Evolutionary conservation across 2,329 filamentous ascomycete genomes (phyloP), one percentile per base, ranked within the genome.

Genomic region (Ophiobolus disseminans): DNA sequence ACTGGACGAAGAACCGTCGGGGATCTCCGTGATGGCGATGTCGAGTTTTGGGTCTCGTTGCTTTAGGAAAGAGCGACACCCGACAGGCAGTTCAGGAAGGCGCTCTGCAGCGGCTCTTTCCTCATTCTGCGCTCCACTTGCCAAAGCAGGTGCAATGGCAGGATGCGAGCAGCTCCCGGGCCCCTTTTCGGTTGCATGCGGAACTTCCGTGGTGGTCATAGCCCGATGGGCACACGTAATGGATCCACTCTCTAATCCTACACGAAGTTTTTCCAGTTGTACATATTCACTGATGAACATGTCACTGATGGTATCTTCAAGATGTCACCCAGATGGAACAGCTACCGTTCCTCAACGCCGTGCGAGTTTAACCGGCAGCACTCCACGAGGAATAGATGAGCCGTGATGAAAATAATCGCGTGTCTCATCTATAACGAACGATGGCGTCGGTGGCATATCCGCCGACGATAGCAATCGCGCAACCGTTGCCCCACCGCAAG

Each of bases 361-460:
- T n/a, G 13, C 25, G 32, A 45, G 16, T 45, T 45, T 45, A 45
- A 30, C 42, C 42, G 42, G 32, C 32, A 11, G 32, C 13, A 20
- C 10, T 13, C 34, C 23, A 45, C 34, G 23, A 37, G 23, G 5
- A 16, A 21, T 45, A 31, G 34, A 45, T 31, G 22, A 22, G 20
- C 19, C 11, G 16, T 20, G 25, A 31, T 38, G 30, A 42, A 9
- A 9, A n/a, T 30, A 42, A 16, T 42, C 21, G 26, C 17, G 11
- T 22, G 16, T 23, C 31, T 30, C 40, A 36, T 44, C 22, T 36
- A 44, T 36, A 28, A 16, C 22, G 22, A 28, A 45, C 42, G 34
- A 38, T 45, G 16, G 17, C 25, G 25, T 38, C 42, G 42, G 42
- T 4, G 5, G 25, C 8, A 38, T 16, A 23, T 38, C 19, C 25